These are phyloP conservation scores for Kockiozyma suomiensis DNA, from an alignment of 805 yeast species.

Conservation along the genomic window DNA sequence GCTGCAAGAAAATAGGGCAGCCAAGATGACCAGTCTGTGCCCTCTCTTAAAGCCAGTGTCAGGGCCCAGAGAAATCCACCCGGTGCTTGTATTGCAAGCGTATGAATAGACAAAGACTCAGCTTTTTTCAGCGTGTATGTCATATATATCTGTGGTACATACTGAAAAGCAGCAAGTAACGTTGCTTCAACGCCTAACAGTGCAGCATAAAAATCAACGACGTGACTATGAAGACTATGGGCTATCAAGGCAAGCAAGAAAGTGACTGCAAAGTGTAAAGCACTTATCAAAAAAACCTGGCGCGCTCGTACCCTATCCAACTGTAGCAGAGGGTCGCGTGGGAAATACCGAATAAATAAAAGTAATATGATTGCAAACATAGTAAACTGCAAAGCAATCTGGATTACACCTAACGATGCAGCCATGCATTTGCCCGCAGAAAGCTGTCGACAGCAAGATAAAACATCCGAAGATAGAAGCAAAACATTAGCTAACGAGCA, in stretches of 20 bases:
- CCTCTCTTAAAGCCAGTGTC: conserved; percentile 69
- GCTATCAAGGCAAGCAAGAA: conserved; percentile 41
- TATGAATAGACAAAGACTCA: conserved; percentile 74
- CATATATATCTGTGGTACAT: conserved; percentile 76
- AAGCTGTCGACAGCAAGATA: conserved; percentile 56
- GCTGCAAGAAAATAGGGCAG: conserved; percentile 77
- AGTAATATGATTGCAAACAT: conserved; percentile 56
- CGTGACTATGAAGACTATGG: background rate
- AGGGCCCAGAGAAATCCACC: conserved; percentile 83
- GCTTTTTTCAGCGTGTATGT: conserved; percentile 71
- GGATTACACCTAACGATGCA: conserved; percentile 66
- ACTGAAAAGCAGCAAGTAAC: conserved; percentile 65
- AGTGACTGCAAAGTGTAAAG: conserved; percentile 44
- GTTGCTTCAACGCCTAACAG: conserved; percentile 68
- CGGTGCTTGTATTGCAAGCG: conserved; percentile 87
- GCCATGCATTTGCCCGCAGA: conserved; percentile 61
- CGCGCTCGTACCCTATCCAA: conserved; percentile 13
- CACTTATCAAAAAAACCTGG: conserved; percentile 43
- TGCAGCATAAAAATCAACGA: conserved; percentile 46
- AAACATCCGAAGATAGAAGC: conserved; percentile 60
- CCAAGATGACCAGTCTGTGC: conserved; percentile 87
- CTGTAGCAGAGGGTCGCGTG: conserved; percentile 5
- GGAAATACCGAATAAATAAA: conserved; percentile 23
- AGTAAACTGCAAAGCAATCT: conserved; percentile 63
- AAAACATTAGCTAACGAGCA: conserved; percentile 68